Percentiles rank a stretch among this genome's conserved stretches.
Conservation (phyloP, 2,329 filamentous ascomycete genomes). For the Fusarium algeriense region DNA sequence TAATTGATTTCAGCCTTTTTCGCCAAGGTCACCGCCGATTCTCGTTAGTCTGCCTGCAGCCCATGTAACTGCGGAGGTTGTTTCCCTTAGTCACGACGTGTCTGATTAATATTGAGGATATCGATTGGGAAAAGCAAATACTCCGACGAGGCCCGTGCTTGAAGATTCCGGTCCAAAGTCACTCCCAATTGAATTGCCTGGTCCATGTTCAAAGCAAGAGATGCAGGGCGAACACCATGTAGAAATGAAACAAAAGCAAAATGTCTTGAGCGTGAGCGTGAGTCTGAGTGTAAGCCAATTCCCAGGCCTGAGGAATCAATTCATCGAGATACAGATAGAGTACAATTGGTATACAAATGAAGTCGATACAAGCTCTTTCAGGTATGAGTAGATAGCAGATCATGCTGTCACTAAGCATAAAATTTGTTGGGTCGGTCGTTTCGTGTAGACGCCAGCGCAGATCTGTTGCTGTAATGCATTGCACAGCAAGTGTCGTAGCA, state of each 20-base stretch:
- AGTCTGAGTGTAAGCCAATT: conserved; percentile 10
- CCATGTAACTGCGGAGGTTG: conserved; percentile 18
- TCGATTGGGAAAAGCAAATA: conserved; percentile 30
- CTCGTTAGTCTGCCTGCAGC: conserved; percentile 5
- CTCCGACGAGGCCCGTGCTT: conserved; percentile 29
- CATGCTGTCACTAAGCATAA: conserved; percentile 22
- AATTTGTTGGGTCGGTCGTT: conserved; percentile 25
- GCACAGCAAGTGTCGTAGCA: conserved; percentile 30
- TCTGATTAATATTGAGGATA: conserved; percentile 15
- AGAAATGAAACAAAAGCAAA: conserved; percentile 19
- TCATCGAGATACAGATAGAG: conserved; percentile 5
- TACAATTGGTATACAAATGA: background rate
- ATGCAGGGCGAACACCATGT: conserved; percentile 26
- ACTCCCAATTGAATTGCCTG: conserved; percentile 12
- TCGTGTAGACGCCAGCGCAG: conserved; percentile 35
- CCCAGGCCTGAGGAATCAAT: background rate
- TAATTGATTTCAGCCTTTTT: conserved; percentile 8
- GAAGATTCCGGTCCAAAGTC: conserved; percentile 23
- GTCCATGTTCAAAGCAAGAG: conserved; percentile 21
- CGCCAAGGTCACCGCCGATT: conserved; percentile 14
- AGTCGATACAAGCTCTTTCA: conserved; percentile 4
- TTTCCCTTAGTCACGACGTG: conserved; percentile 6
- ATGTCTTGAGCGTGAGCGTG: conserved; percentile 21
- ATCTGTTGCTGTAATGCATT: conserved; percentile 23
- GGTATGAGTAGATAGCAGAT: conserved; percentile 18